A percentile compares a stretch with the other conserved stretches of the same genome.
Evolutionary conservation across 768 basidiomycete genomes (phyloP).

Genomic region (Mycena maculata): DNA sequence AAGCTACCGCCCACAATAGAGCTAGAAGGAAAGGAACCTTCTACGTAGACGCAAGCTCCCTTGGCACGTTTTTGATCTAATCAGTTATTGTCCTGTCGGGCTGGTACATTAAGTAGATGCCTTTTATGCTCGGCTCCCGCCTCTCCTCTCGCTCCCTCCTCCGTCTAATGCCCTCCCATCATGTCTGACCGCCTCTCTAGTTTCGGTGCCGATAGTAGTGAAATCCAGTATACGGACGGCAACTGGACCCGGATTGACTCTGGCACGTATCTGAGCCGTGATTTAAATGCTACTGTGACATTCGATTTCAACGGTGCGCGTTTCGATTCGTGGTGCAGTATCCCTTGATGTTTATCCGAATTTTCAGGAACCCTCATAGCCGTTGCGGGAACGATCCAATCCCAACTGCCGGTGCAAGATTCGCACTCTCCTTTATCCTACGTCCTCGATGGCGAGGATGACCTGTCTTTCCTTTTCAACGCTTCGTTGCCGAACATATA

Average conservation of each 20-base stretch:
- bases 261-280: slow-evolving; percentile 28
- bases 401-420: background rate
- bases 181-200: slow-evolving; percentile 22
- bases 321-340: background rate
- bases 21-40: slow-evolving; percentile 9
- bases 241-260: slow-evolving; percentile 26
- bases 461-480: slow-evolving; percentile 29
- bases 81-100: slow-evolving; percentile 17
- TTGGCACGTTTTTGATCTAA: slow-evolving; percentile 30
- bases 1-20: slow-evolving; percentile 7
- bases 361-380: slow-evolving; percentile 31
- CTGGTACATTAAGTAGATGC: slow-evolving; percentile 14
- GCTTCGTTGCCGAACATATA: slow-evolving; percentile 28
- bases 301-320: slow-evolving; percentile 37
- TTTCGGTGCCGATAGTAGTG: slow-evolving; percentile 19
- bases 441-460: slow-evolving; percentile 34
- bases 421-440: slow-evolving; percentile 15
- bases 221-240: slow-evolving; percentile 21
- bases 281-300: slow-evolving; percentile 34
- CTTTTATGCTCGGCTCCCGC: slow-evolving; percentile 15
- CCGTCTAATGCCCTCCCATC: slow-evolving; percentile 21
- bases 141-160: background rate
- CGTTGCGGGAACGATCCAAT: slow-evolving; percentile 24
- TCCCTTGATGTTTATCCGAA: background rate
- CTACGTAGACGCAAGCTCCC: background rate